A percentile compares a stretch with the other conserved stretches of the same genome.
Conservation (phyloP, 129 eudicot species). For the Lactuca saligna region DNA sequence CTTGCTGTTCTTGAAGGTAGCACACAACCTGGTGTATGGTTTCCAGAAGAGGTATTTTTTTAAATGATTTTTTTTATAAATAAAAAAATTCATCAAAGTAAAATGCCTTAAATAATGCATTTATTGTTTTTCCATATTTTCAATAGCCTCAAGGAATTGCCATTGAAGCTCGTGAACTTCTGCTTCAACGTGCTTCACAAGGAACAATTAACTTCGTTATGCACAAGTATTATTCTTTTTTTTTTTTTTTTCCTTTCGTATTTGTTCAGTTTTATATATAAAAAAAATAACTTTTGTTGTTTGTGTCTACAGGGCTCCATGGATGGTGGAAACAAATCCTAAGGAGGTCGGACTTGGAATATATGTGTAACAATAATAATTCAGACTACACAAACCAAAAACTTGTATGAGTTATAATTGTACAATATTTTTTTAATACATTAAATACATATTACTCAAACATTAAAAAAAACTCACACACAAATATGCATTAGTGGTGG, state of each 20-base stretch:
- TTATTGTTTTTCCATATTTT: conserved; percentile 8
- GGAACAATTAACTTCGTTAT: conserved; percentile 77
- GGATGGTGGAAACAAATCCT: conserved; percentile 98
- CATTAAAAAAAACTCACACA: too few relatives aligned
- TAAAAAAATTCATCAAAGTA: background rate
- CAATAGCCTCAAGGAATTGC: conserved; percentile 83
- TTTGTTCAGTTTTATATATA: background rate
- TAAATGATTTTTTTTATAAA: background rate
- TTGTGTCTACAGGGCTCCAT: conserved; percentile 65
- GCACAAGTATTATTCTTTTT: conserved; percentile 63
- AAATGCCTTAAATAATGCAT: background rate
- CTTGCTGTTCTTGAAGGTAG: conserved; percentile 89
- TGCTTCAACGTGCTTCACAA: conserved; percentile 76
- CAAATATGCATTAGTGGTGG: background rate
- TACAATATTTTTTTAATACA: too few relatives aligned
- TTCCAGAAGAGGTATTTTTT: conserved; percentile 85
- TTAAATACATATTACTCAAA: background rate
- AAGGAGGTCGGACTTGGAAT: conserved; percentile 84
- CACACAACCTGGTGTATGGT: conserved; percentile 98
- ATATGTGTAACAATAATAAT: conserved; percentile 37
- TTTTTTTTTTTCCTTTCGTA: background rate
- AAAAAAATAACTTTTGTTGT: background rate
- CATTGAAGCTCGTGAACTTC: conserved; percentile 79
- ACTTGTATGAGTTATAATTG: conserved; percentile 9
- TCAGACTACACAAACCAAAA: background rate